Conservation (phyloP, 1,284 basidiomycete genomes). For the Cryptococcus sp. region DNA sequence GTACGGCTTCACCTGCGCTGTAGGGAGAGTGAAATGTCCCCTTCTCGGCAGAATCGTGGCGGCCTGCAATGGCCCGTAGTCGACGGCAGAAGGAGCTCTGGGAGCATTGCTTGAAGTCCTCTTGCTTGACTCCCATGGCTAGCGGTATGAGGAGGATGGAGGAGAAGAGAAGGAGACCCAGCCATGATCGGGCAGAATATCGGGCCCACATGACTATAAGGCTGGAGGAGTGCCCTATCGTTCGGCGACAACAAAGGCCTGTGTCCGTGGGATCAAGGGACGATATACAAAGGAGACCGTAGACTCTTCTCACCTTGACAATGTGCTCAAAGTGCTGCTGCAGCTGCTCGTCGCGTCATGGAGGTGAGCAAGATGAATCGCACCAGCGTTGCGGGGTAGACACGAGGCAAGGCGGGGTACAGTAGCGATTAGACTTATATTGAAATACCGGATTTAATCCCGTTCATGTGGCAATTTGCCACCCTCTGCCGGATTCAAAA, state of each 20-base stretch:
- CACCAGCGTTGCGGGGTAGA: too few species aligned
- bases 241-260: too few species aligned
- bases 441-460: background rate
- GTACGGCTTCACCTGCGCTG: slow-evolving; percentile 61
- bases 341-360: too few species aligned
- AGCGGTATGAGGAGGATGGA: slow-evolving; percentile 10
- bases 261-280: too few species aligned
- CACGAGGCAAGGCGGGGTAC: too few species aligned
- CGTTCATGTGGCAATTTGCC: slow-evolving; percentile 6
- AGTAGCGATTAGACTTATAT: background rate
- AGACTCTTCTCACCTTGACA: too few species aligned
- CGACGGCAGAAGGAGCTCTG: slow-evolving; percentile 89
- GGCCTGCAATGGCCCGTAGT: slow-evolving; percentile 73
- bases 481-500: slow-evolving; percentile 1
- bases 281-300: too few species aligned
- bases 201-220: too few species aligned
- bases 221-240: too few species aligned
- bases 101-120: slow-evolving; percentile 88
- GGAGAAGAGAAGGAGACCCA: background rate
- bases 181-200: too few species aligned
- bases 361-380: too few species aligned
- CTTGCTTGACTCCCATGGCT: slow-evolving; percentile 51
- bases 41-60: slow-evolving; percentile 61
- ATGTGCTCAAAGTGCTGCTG: too few species aligned
- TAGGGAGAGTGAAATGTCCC: slow-evolving; percentile 79